Evolutionary conservation across 768 basidiomycete species (phyloP).

Genomic region (Lyophyllum shimeji): DNA sequence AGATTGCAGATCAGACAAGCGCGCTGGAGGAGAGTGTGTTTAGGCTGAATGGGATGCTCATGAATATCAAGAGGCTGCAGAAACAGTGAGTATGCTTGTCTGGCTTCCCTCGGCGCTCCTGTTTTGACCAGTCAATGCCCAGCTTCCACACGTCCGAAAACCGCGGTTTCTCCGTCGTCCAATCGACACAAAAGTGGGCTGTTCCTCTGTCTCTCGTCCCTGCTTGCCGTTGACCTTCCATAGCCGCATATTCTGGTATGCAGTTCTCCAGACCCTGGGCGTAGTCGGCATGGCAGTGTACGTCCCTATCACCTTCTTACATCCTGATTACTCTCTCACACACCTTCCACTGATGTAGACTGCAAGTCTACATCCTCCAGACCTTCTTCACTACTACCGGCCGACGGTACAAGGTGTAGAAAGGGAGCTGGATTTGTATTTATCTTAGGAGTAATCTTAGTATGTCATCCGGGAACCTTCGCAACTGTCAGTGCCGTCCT

Average conservation of each 20-base stretch:
- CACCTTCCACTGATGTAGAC: slow-evolving; percentile 38
- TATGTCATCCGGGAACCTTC: neutral
- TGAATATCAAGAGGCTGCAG: slow-evolving; percentile 90
- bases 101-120: neutral
- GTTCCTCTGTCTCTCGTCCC: neutral
- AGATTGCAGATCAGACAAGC: slow-evolving; percentile 90
- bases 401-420: slow-evolving; percentile 82
- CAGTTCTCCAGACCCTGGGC: slow-evolving; percentile 73
- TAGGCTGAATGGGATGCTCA: slow-evolving; percentile 82
- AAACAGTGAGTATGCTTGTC: slow-evolving; percentile 74
- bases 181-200: slow-evolving; percentile 80
- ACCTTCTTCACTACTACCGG: slow-evolving; percentile 97
- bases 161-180: slow-evolving; percentile 90
- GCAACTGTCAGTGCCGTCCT: neutral
- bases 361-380: slow-evolving; percentile 90
- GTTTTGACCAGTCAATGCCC: neutral
- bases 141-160: slow-evolving; percentile 96
- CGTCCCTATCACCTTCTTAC: slow-evolving; percentile 27
- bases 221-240: slow-evolving; percentile 4
- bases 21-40: slow-evolving; percentile 95
- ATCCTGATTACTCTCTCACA: neutral
- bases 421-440: slow-evolving; percentile 3
- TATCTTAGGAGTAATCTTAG: slow-evolving; percentile 2
- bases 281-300: slow-evolving; percentile 88
- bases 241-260: slow-evolving; percentile 94